phyloP scores from a whole-genome alignment of 768 basidiomycete species.

The Lanmaoa pseudosensibilis region DNA sequence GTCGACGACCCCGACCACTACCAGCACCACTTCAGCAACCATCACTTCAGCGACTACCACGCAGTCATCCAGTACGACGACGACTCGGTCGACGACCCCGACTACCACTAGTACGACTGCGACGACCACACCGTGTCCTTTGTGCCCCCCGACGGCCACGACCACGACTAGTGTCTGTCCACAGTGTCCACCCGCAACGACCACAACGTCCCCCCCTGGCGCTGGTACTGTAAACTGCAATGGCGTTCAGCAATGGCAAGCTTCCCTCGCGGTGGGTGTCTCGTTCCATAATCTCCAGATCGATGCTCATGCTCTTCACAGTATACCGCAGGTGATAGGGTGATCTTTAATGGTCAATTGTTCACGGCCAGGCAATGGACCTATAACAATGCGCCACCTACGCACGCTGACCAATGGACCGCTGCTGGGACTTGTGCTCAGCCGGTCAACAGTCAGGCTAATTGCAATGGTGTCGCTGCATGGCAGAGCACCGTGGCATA shows the following conservation, averaged over 20 bases:
- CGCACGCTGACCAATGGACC: conserved; percentile 21
- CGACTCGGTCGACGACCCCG: background rate
- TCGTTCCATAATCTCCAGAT: rapidly evolving
- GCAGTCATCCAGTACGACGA: background rate
- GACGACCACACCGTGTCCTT: too few species aligned
- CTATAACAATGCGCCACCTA: conserved; percentile 18
- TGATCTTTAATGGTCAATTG: conserved; percentile 22
- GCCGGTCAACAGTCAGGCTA: conserved; percentile 25
- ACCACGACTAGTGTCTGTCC: too few species aligned
- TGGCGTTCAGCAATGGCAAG: conserved; percentile 25
- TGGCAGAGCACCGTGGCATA: conserved; percentile 24
- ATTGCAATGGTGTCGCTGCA: conserved; percentile 19
- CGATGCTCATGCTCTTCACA: conserved; percentile 3
- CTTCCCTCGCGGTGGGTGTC: conserved; percentile 19
- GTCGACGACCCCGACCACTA: background rate
- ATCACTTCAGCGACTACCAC: background rate
- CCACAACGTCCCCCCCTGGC: background rate
- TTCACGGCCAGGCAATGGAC: conserved; percentile 30
- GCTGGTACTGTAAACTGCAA: conserved; percentile 11
- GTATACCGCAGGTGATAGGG: conserved; percentile 26
- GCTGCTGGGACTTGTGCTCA: conserved; percentile 9
- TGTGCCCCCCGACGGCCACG: too few species aligned
- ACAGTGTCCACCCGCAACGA: background rate
- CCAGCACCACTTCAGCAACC: background rate
- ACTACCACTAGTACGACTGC: background rate